phyloP scores from a whole-genome alignment of 139 green algal genomes.

The Picochlorum sp. region DNA sequence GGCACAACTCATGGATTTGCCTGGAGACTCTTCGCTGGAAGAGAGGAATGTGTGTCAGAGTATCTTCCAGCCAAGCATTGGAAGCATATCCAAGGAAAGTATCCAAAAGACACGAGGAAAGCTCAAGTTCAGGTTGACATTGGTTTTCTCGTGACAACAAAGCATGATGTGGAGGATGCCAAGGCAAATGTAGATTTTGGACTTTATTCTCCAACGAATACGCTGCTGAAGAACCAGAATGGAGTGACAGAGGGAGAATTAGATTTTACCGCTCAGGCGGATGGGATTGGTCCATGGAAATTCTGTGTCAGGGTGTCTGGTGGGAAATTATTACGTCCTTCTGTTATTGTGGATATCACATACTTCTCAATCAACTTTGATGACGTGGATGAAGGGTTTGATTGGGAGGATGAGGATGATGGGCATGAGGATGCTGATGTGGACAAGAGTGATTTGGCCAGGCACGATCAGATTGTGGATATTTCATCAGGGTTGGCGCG shows the following conservation, averaged over 20 bases:
- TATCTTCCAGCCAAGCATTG: conserved; percentile 27
- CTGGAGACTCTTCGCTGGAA: conserved; percentile 32
- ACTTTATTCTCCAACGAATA: conserved; percentile 18
- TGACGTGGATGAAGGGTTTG: neutral
- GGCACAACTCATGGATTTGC: neutral
- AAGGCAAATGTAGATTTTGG: conserved; percentile 25
- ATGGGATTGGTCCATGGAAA: conserved; percentile 22
- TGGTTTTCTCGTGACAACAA: conserved; percentile 27
- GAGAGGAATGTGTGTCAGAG: conserved; percentile 32
- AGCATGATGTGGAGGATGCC: conserved; percentile 30
- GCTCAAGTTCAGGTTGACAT: conserved; percentile 16
- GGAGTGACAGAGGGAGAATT: conserved; percentile 24
- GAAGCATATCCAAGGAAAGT: conserved; percentile 19
- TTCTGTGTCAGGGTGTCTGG: conserved; percentile 29
- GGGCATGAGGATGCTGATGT: neutral
- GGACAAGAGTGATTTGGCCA: conserved; percentile 5
- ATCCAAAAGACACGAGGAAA: conserved; percentile 8
- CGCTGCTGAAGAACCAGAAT: conserved; percentile 18
- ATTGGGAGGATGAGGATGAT: conserved; percentile 9
- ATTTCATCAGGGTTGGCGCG: conserved; percentile 21
- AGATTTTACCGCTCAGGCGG: neutral
- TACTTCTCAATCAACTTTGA: conserved; percentile 38
- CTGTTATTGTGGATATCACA: conserved; percentile 27
- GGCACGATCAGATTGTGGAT: conserved; percentile 24
- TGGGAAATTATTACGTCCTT: conserved; percentile 29